These are phyloP conservation scores for Globisporangium paddicum DNA, from an alignment of 352 stramenopile species.

Conservation along the genomic window DNA sequence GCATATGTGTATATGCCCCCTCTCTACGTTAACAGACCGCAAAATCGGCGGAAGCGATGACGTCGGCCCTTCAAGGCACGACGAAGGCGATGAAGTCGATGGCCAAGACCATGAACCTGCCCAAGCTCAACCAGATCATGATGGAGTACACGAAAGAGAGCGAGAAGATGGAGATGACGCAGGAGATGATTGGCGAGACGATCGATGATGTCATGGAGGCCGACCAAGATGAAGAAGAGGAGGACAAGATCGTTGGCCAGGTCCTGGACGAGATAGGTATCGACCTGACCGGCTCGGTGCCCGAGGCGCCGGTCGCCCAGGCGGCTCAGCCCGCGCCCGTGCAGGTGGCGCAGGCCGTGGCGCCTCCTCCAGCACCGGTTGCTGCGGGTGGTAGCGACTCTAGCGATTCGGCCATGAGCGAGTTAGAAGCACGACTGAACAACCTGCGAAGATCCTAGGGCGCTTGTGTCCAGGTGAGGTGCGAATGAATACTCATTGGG, in stretches of 20 bases:
- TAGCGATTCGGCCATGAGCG: conserved; percentile 87
- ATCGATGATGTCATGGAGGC: conserved; percentile 97
- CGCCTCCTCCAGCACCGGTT: conserved; percentile 38
- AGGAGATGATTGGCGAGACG: conserved; percentile 97
- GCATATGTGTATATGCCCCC: conserved; percentile 4
- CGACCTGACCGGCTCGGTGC: conserved; percentile 89
- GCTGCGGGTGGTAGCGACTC: conserved; percentile 48
- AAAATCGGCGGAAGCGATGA: conserved; percentile 96
- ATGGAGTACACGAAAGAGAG: conserved; percentile 98
- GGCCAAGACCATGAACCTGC: conserved; percentile 96
- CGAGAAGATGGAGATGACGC: conserved; percentile 96
- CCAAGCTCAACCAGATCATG: conserved; percentile 97
- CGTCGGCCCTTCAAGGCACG: conserved; percentile 76
- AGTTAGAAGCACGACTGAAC: conserved; percentile 96
- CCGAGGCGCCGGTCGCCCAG: conserved; percentile 78
- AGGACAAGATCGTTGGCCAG: conserved; percentile 95
- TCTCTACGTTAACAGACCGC: conserved; percentile 68
- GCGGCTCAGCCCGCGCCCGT: conserved; percentile 31
- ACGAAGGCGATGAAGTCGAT: conserved; percentile 81
- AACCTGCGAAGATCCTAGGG: conserved; percentile 87
- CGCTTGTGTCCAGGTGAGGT: no score
- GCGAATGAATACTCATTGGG: no score
- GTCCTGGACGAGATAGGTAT: conserved; percentile 98
- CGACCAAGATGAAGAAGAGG: conserved; percentile 94
- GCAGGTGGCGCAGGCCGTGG: conserved; percentile 40